phyloP scores from a whole-genome alignment of 179 eudicot species.

The Actinidia chinensis region DNA sequence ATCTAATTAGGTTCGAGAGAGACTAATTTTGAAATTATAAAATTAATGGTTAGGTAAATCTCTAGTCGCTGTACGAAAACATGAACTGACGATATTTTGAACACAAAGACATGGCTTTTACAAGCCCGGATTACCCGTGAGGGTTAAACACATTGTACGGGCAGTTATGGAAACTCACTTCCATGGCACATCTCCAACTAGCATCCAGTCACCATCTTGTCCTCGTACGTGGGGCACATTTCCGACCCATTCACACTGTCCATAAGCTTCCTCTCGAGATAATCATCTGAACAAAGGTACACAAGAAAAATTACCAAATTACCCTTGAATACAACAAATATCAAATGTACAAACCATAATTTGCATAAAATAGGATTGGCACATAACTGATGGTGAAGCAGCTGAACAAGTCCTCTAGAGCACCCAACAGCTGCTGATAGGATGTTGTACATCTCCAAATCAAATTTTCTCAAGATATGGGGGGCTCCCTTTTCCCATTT shows the following conservation, averaged over 20 bases:
- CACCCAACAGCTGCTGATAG: constrained; percentile 60
- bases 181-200: constrained; percentile 96
- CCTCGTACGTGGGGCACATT: constrained; percentile 82
- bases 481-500: too few relatives aligned
- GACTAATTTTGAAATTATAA: too few relatives aligned
- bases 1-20: too few relatives aligned
- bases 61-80: too few relatives aligned
- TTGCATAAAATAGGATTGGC: too few relatives aligned
- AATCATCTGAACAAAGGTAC: constrained; percentile 34
- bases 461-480: constrained; percentile 79
- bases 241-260: constrained; percentile 61
- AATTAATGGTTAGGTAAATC: too few relatives aligned
- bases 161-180: constrained; percentile 44
- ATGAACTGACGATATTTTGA: too few relatives aligned
- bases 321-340: background rate
- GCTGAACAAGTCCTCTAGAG: constrained; percentile 59
- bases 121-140: too few relatives aligned
- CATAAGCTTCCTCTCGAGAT: constrained; percentile 49
- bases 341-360: too few relatives aligned
- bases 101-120: too few relatives aligned
- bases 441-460: constrained; percentile 51
- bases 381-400: constrained; percentile 66
- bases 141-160: background rate
- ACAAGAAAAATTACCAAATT: constrained; percentile 8
- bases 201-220: constrained; percentile 96